phyloP scores from a whole-genome alignment of 805 yeast genomes.

The Yarrowia bubula region DNA sequence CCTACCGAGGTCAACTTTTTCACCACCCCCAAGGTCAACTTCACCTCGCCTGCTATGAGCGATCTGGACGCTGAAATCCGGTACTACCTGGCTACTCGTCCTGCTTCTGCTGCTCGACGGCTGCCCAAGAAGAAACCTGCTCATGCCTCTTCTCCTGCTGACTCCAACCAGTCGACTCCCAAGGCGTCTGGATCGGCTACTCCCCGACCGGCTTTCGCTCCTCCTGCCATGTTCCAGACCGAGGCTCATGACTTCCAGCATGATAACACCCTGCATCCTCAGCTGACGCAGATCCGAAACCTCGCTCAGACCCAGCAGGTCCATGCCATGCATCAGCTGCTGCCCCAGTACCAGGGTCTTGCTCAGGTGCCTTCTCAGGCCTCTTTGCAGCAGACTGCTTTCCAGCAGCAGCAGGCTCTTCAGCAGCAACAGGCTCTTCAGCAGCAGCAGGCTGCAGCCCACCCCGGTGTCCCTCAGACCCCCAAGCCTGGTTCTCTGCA shows the following conservation, averaged over 20 bases:
- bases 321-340: constrained; percentile 16
- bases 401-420: background rate
- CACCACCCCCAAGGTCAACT: constrained; percentile 16
- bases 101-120: background rate
- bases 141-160: background rate
- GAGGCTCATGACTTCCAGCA: constrained; percentile 14
- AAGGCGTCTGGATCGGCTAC: constrained; percentile 11
- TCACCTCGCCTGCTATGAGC: constrained; percentile 7
- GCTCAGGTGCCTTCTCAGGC: background rate
- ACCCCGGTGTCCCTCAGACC: constrained; percentile 6
- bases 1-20: constrained; percentile 14
- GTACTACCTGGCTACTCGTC: constrained; percentile 12
- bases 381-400: background rate
- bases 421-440: background rate
- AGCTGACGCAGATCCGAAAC: constrained; percentile 20
- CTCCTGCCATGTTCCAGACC: constrained; percentile 17
- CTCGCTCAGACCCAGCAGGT: constrained; percentile 18
- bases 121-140: background rate
- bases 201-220: constrained; percentile 6
- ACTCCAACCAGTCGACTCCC: constrained; percentile 6
- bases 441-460: background rate
- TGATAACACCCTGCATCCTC: constrained; percentile 17
- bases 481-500: background rate
- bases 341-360: constrained; percentile 22
- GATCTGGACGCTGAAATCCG: constrained; percentile 18